Evolutionary conservation across 345 rosid genomes (phyloP), one percentile per base, ranked within the genome.

Genomic region (Pseudoturritis turrita): DNA sequence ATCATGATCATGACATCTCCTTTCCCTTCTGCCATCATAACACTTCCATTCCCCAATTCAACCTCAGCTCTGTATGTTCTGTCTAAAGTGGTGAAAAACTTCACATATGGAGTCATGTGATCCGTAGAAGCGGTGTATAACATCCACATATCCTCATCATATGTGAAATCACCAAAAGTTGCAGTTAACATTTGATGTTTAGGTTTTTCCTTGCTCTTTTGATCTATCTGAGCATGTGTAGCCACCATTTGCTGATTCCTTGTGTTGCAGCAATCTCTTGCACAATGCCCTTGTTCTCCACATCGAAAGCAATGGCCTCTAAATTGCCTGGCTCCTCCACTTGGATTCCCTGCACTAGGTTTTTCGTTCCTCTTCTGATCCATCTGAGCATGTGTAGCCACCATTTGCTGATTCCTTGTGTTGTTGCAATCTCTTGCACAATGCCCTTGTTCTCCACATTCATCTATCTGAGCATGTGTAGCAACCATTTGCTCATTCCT

Each of bases 51-150:
- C 7, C 15, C 56, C 4, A 62, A 0, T 1, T 5, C n/a, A 22
- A 72, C 31, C 5, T 15, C 3, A 35, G 29, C 47, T 36, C 31
- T 54, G 50, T 54, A 54, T 0, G 41, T 44, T 72, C 50, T 36
- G 50, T 73, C 77, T 0, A 73, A 2, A 43, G 29, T 22, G 0
- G 77, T 64, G 65, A 73, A 73, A 18, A n/a, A 36, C 58, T 64
- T 63, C 13, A 12, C 15, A 45, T 73, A 63, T 0, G 64, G 77
- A 63, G 65, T 73, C 77, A 73, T 64, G 40, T 73, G 71, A 2
- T 45, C 10, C 9, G 70, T 22, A 7, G 40, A 1, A 6, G 19
- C 2, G 3, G 29, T 5, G 71, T 44, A 35, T 9, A 63, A 3
- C 71, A 63, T 44, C 77, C 77, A 72, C 49, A 44, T 35, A 6